Percentiles rank a stretch among this genome's conserved stretches.
Conservation (phyloP, 2,329 filamentous ascomycete genomes). For the Bretziella fagacearum region DNA sequence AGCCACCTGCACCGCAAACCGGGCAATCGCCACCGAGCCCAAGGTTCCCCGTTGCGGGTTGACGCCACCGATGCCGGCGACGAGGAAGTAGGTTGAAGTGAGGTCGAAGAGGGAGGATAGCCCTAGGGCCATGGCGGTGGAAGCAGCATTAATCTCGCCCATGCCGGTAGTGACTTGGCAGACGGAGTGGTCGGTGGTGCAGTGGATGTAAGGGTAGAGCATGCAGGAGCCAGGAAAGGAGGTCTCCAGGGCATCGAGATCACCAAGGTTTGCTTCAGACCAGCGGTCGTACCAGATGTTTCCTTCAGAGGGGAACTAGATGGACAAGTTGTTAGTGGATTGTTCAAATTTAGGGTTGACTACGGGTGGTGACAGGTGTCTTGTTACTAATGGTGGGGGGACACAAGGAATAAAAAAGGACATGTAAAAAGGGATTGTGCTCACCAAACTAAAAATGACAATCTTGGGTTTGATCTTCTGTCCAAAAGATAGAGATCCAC, state of each 20-base stretch:
- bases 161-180: conserved; percentile 56
- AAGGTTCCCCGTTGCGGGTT: conserved; percentile 51
- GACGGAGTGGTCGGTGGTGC: conserved; percentile 39
- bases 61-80: conserved; percentile 58
- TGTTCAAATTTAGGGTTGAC: neutral
- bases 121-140: conserved; percentile 45
- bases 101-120: conserved; percentile 48
- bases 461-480: conserved; percentile 37
- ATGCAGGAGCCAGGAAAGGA: conserved; percentile 46
- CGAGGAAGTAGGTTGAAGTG: conserved; percentile 49
- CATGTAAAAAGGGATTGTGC: conserved; percentile 13
- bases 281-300: conserved; percentile 42
- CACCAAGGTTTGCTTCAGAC: conserved; percentile 28
- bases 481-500: too few relatives aligned
- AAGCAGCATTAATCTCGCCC: conserved; percentile 58
- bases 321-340: conserved; percentile 2
- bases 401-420: too few relatives aligned
- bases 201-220: conserved; percentile 47
- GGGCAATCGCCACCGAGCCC: conserved; percentile 48
- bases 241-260: conserved; percentile 40
- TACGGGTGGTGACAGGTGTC: too few relatives aligned
- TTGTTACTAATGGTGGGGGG: too few relatives aligned
- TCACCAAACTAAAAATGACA: conserved; percentile 45
- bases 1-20: conserved; percentile 56
- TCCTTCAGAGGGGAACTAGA: conserved; percentile 45